Evolutionary conservation across 2,329 filamentous ascomycete genomes (phyloP).

Genomic region (Endoconidiophora polonica): DNA sequence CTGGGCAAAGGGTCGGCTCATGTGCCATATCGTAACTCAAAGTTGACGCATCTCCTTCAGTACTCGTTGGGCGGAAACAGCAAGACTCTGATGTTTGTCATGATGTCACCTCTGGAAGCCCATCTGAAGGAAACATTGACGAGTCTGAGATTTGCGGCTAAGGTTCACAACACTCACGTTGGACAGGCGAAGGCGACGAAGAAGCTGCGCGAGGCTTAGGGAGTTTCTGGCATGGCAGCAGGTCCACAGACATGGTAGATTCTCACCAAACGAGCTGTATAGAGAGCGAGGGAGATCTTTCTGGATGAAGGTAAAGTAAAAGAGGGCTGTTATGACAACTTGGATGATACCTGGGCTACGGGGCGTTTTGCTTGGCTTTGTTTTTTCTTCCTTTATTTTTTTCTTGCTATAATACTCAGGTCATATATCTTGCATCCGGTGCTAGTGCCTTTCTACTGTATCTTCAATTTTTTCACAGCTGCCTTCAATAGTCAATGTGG

Average conservation of each 20-base stretch:
- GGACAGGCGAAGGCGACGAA: constrained; percentile 68
- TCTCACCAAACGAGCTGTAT: background rate
- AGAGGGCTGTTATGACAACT: constrained; percentile 11
- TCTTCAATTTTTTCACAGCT: no score
- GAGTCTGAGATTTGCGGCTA: constrained; percentile 88
- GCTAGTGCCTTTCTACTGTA: no score
- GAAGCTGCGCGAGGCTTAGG: constrained; percentile 26
- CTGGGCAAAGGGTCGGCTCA: constrained; percentile 73
- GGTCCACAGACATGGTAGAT: background rate
- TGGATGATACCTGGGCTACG: constrained; percentile 12
- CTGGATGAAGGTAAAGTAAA: constrained; percentile 6
- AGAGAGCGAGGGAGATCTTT: background rate
- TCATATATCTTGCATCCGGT: no score
- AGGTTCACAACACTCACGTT: constrained; percentile 84
- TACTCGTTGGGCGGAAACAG: constrained; percentile 89
- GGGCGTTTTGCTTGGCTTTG: constrained; percentile 5
- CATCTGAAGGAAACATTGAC: constrained; percentile 88
- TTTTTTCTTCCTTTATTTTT: background rate
- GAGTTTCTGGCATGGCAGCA: background rate
- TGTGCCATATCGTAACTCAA: constrained; percentile 89
- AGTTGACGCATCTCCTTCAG: constrained; percentile 89
- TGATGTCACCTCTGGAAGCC: constrained; percentile 82
- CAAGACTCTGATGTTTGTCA: constrained; percentile 98
- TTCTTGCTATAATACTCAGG: no score
- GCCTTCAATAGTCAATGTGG: no score